Evolutionary conservation across 192 early-diverging fungal species (phyloP).

Genomic region (Obelidium mucronatum): DNA sequence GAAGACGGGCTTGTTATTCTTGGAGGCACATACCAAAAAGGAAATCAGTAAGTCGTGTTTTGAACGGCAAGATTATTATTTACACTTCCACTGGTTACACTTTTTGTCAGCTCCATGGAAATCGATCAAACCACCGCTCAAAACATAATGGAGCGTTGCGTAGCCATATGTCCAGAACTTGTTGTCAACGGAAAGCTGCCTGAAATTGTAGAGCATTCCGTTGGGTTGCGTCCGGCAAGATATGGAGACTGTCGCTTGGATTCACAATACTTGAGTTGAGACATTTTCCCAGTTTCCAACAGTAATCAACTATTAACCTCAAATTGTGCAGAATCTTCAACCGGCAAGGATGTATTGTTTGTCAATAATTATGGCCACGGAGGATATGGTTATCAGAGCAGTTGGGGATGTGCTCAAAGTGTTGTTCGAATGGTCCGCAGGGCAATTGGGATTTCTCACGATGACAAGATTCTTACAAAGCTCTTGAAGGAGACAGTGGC

Average conservation of each 20-base stretch:
- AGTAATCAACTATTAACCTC: too few relatives aligned
- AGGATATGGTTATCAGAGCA: slow-evolving; percentile 46
- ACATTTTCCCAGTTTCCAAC: too few relatives aligned
- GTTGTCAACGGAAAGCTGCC: slow-evolving; percentile 50
- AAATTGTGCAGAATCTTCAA: slow-evolving; percentile 16
- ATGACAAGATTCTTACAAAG: slow-evolving; percentile 25
- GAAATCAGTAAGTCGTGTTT: not conserved
- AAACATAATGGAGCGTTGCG: slow-evolving; percentile 52
- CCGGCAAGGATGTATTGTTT: slow-evolving; percentile 43
- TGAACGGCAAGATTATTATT: too few relatives aligned
- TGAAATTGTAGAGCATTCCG: slow-evolving; percentile 50
- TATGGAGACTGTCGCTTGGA: slow-evolving; percentile 57
- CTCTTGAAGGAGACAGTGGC: slow-evolving; percentile 28
- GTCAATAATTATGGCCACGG: slow-evolving; percentile 62
- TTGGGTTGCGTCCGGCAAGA: slow-evolving; percentile 57
- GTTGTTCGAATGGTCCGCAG: slow-evolving; percentile 38
- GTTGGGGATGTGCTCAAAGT: slow-evolving; percentile 36
- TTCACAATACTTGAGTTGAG: slow-evolving; percentile 35
- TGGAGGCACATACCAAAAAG: slow-evolving; percentile 71
- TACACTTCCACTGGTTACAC: too few relatives aligned
- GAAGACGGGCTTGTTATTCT: slow-evolving; percentile 77
- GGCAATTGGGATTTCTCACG: slow-evolving; percentile 20
- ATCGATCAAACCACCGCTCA: slow-evolving; percentile 41
- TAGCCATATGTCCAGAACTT: slow-evolving; percentile 58
- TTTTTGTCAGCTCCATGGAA: slow-evolving; percentile 25